Percentiles rank a stretch among this genome's conserved stretches.
phyloP scores from a whole-genome alignment of 106 monocot species.

The Dendrobium nobile region DNA sequence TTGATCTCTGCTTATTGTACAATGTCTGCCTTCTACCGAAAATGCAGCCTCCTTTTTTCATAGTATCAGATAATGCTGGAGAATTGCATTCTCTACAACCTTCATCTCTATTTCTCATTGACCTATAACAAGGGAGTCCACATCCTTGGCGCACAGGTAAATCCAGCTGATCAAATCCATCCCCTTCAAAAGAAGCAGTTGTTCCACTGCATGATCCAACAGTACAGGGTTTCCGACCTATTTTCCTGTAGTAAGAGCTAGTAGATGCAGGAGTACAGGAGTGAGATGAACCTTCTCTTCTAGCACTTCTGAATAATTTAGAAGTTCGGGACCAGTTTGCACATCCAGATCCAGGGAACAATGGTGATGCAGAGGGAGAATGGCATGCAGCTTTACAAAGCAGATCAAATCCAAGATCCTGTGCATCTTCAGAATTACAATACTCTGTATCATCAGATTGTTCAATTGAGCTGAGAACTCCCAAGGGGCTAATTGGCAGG shows the following conservation, averaged over 20 bases:
- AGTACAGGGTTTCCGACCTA: conserved; percentile 32
- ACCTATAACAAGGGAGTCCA: conserved; percentile 64
- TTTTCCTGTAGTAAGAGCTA: conserved; percentile 57
- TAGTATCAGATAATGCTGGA: conserved; percentile 71
- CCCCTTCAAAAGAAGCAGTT: conserved; percentile 50
- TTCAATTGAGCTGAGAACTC: conserved; percentile 33
- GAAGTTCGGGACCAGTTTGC: conserved; percentile 60
- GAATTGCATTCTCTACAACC: conserved; percentile 57
- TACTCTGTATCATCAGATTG: conserved; percentile 47
- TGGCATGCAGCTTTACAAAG: conserved; percentile 21
- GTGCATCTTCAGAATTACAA: conserved; percentile 39
- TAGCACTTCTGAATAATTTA: conserved; percentile 43
- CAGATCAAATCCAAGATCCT: conserved; percentile 17
- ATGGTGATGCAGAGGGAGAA: conserved; percentile 61
- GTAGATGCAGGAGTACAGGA: conserved; percentile 81
- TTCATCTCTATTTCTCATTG: conserved; percentile 49
- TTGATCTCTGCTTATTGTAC: conserved; percentile 35
- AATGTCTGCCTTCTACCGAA: conserved; percentile 53
- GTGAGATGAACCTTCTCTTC: conserved; percentile 60
- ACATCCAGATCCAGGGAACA: conserved; percentile 52
- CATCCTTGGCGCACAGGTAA: conserved; percentile 51
- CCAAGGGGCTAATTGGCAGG: conserved; percentile 24
- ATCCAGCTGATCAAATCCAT: conserved; percentile 54
- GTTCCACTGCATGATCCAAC: conserved; percentile 53
- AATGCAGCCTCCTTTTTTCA: conserved; percentile 61